phyloP scores from a whole-genome alignment of 768 basidiomycete species.

The Lactifluus volemus region DNA sequence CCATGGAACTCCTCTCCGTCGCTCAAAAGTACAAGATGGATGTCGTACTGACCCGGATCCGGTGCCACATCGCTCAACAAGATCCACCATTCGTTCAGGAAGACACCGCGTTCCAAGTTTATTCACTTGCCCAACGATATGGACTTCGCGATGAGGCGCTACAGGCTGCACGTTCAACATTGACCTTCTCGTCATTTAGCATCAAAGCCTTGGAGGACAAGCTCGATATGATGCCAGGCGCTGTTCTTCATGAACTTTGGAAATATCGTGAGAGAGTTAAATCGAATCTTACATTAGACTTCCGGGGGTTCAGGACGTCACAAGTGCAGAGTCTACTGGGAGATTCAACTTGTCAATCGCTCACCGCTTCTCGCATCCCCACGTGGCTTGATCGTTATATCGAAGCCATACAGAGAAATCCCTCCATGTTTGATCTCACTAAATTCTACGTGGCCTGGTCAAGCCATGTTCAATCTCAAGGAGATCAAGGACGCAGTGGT shows the following conservation, averaged over 20 bases:
- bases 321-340: not conserved
- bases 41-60: not conserved
- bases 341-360: not conserved
- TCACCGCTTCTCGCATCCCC: not conserved
- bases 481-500: too few relatives aligned
- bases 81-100: not conserved
- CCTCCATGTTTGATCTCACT: not conserved
- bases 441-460: not conserved
- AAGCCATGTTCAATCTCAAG: not conserved
- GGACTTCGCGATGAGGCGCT: not conserved
- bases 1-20: conserved; percentile 2
- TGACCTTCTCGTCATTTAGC: not conserved
- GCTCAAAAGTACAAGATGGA: conserved; percentile 5
- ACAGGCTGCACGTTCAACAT: not conserved
- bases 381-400: not conserved
- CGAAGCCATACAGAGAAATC: not conserved
- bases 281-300: not conserved
- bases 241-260: conserved; percentile 1
- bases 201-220: not conserved
- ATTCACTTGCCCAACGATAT: not conserved
- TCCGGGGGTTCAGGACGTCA: not conserved
- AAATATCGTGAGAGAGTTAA: not conserved
- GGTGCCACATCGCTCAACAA: not conserved
- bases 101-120: not conserved
- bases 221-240: not conserved